phyloP scores from a whole-genome alignment of 768 basidiomycete species.

The Hydnomerulius pinastri region DNA sequence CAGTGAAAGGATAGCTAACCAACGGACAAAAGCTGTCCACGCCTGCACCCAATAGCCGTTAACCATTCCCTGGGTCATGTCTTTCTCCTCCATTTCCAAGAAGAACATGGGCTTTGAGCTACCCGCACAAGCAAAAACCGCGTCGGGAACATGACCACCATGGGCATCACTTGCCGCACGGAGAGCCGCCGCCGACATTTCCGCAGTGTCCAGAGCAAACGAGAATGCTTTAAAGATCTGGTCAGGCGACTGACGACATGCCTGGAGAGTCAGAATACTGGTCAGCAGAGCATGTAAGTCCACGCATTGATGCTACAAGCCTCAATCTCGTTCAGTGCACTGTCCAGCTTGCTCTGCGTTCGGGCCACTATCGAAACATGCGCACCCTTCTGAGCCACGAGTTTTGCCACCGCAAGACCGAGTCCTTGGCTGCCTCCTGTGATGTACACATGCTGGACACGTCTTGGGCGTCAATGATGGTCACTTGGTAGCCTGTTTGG shows the following conservation, averaged over 20 bases:
- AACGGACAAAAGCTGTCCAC: conserved; percentile 49
- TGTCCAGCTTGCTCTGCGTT: conserved; percentile 56
- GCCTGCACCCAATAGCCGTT: conserved; percentile 54
- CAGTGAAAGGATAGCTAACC: conserved; percentile 11
- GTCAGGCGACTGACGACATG: conserved; percentile 46
- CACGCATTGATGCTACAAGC: conserved; percentile 41
- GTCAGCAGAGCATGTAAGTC: not conserved
- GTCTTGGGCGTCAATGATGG: not conserved
- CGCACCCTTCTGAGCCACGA: conserved; percentile 65
- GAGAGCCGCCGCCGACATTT: conserved; percentile 57
- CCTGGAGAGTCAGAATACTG: conserved; percentile 34
- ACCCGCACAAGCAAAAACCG: conserved; percentile 77
- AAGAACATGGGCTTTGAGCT: conserved; percentile 67
- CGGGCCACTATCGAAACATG: conserved; percentile 82
- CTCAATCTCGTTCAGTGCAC: conserved; percentile 61
- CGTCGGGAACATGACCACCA: conserved; percentile 63
- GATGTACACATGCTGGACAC: conserved; percentile 71
- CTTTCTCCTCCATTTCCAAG: conserved; percentile 60
- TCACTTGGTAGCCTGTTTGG: no score
- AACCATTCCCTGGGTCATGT: conserved; percentile 55
- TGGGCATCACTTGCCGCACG: conserved; percentile 53
- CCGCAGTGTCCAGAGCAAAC: conserved; percentile 55
- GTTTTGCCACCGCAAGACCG: conserved; percentile 65
- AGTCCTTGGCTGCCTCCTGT: conserved; percentile 80
- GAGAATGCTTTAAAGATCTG: conserved; percentile 70